Percentiles rank a stretch among this genome's conserved stretches.
Evolutionary conservation across 768 basidiomycete genomes (phyloP).

Genomic region (Collybia sordida): DNA sequence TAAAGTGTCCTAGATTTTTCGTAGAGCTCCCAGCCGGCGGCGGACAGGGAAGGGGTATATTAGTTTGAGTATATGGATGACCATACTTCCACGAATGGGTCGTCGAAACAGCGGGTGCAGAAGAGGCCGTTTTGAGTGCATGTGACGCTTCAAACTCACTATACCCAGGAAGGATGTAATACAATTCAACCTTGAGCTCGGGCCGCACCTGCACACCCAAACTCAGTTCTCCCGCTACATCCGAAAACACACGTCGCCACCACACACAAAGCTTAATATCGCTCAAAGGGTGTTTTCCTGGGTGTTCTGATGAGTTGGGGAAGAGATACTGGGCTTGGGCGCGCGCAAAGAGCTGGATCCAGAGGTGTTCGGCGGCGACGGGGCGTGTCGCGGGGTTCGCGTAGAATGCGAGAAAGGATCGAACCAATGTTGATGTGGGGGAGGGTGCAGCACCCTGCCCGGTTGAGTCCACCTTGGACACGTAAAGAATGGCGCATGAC

Average conservation of each 20-base stretch:
- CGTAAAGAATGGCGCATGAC: slow-evolving; percentile 72
- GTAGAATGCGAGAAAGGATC: slow-evolving; percentile 64
- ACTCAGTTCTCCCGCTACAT: slow-evolving; percentile 46
- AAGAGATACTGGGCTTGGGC: slow-evolving; percentile 93
- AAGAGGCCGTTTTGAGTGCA: slow-evolving; percentile 42
- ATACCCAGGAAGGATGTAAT: slow-evolving; percentile 72
- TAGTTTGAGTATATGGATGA: slow-evolving; percentile 69
- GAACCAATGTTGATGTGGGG: slow-evolving; percentile 70
- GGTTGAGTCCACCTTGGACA: slow-evolving; percentile 94
- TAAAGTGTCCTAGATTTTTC: slow-evolving; percentile 65
- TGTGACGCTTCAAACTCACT: slow-evolving; percentile 65
- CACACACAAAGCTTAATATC: slow-evolving; percentile 85
- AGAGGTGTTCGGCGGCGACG: slow-evolving; percentile 52
- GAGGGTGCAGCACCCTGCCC: slow-evolving; percentile 67
- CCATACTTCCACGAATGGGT: slow-evolving; percentile 64
- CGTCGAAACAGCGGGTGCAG: slow-evolving; percentile 14
- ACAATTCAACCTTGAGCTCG: slow-evolving; percentile 38
- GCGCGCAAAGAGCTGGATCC: slow-evolving; percentile 89
- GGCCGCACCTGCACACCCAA: slow-evolving; percentile 27
- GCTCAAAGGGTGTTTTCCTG: slow-evolving; percentile 69
- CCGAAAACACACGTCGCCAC: slow-evolving; percentile 82
- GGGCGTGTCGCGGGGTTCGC: slow-evolving; percentile 64
- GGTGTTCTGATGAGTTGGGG: slow-evolving; percentile 75
- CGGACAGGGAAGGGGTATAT: slow-evolving; percentile 47
- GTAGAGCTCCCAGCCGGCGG: slow-evolving; percentile 21